Base-by-base conservation (phyloP, 805 yeast genomes). In the Ogataea nitratoaversa region DNA sequence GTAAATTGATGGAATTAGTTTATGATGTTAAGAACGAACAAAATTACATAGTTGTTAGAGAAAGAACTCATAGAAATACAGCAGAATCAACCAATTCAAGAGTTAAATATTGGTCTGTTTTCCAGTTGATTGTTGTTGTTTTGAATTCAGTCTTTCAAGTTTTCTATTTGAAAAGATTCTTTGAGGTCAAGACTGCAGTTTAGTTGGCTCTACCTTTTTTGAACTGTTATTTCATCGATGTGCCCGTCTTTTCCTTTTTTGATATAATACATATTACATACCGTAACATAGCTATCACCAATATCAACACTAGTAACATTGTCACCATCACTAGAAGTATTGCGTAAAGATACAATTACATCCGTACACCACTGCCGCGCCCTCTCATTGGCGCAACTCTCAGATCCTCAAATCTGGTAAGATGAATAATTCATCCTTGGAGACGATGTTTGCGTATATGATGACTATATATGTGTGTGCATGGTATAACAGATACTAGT, bases 1-100 rank as follows among this genome's bases (percentile, higher is more conserved):
- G 80, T 62, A 76, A 79, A 59, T 71, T 91, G 56, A 68, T 79
- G 50, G 84, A 84, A 48, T 70, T 86, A 51, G 82, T 95, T 30
- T 78, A 79, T 53, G 96, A 88, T 54, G 89, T 93, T 44, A 84
- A 85, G 67, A 91, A 89, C 53, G 99, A 93, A 67, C 95, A 84
- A 57, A 78, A 86, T 54, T 93, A 93, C 66, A 82, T 93, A 54
- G 95, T 90, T 35, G 89, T 91, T 46, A 82, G 99, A 67, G 99
- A 91, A 68, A 84, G 97, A 70, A 85, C 95, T 13, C 99, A 91
- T 65, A 84, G 99, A 77, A 93, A 91, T 68, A 91, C 99, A 8
- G 98, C 99, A 5, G 99, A 91, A 68, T 85, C 95, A 19, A 91
- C 99, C 34, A 91, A 91, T 66, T 83, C 93, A 40, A 80, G 99